phyloP scores from a whole-genome alignment of 306 rosid genomes.

The Pyrus betulifolia region DNA sequence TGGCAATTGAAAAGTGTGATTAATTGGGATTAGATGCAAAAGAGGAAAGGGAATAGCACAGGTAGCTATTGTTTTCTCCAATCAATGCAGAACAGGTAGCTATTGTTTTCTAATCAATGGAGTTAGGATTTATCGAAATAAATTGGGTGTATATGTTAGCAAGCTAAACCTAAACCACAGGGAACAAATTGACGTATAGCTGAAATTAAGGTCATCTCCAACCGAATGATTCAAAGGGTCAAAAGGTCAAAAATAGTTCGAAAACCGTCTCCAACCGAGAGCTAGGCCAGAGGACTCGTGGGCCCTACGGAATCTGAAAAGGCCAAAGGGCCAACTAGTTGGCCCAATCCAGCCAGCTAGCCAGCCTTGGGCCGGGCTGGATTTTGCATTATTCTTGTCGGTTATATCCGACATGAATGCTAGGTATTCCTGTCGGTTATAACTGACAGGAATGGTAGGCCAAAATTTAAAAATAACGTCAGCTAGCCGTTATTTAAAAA shows the following conservation, averaged over 20 bases:
- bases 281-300: too few species aligned
- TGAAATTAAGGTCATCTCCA: not conserved
- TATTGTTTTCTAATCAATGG: slow-evolving; percentile 2
- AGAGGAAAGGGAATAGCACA: not conserved
- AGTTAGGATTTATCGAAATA: not conserved
- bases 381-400: too few species aligned
- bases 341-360: too few species aligned
- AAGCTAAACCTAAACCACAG: not conserved
- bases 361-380: too few species aligned
- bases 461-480: too few species aligned
- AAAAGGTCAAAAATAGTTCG: fast-evolving
- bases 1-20: not conserved
- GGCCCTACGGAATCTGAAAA: too few species aligned
- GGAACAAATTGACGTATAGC: not conserved
- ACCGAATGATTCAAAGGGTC: fast-evolving
- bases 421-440: too few species aligned
- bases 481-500: too few species aligned
- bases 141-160: not conserved
- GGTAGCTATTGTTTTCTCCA: not conserved
- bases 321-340: too few species aligned
- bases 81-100: not conserved
- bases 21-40: not conserved
- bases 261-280: too few species aligned
- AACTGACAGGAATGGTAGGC: too few species aligned
- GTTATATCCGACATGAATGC: too few species aligned